A percentile compares a stretch with the other conserved stretches of the same genome.
These are phyloP conservation scores for Serendipita sp. DNA, from an alignment of 768 basidiomycete genomes.

Conservation along the genomic window DNA sequence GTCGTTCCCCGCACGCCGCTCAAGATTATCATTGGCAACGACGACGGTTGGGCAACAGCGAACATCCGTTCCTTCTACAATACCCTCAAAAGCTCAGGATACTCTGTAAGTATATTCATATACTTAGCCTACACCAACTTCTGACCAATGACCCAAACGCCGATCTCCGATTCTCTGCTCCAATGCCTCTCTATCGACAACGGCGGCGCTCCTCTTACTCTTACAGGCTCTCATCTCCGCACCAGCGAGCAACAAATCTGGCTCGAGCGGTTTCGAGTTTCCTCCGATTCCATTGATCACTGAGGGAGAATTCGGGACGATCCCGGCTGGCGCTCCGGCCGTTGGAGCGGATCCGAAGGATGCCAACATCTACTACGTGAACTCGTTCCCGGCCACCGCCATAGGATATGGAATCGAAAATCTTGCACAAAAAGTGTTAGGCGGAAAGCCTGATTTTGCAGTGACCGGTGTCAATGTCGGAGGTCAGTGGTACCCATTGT, in stretches of 20 bases:
- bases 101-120: constrained; percentile 18
- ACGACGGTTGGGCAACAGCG: constrained; percentile 31
- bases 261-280: constrained; percentile 26
- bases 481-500: constrained; percentile 16
- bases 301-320: constrained; percentile 25
- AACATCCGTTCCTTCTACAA: constrained; percentile 27
- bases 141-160: no score
- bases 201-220: neutral
- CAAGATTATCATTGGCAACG: constrained; percentile 20
- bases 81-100: constrained; percentile 24
- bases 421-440: constrained; percentile 26
- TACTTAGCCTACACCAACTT: neutral
- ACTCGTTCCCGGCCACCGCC: constrained; percentile 26
- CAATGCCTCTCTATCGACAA: no score
- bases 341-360: constrained; percentile 24
- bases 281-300: constrained; percentile 18
- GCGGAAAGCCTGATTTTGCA: constrained; percentile 25
- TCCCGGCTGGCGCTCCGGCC: constrained; percentile 26
- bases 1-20: constrained; percentile 1
- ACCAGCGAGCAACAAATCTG: constrained; percentile 31
- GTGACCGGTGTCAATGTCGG: constrained; percentile 33
- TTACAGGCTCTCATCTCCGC: constrained; percentile 26
- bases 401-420: constrained; percentile 30
- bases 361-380: constrained; percentile 28
- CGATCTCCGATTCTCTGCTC: no score